Evolutionary conservation across 2,329 filamentous ascomycete species (phyloP).

Genomic region (Aspergillus fructus): DNA sequence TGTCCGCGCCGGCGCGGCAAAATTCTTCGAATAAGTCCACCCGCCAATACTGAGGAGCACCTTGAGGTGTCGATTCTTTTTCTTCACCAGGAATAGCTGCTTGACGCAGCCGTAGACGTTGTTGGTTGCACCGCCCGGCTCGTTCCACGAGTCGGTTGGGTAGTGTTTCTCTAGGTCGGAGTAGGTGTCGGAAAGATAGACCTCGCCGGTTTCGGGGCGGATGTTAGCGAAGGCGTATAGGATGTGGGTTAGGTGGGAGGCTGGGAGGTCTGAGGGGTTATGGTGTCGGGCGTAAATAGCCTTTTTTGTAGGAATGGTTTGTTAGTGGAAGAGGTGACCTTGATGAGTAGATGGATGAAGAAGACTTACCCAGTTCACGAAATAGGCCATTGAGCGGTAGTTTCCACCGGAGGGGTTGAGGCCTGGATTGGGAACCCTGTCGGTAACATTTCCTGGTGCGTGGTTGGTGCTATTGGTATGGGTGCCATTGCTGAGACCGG

Average conservation of each 20-base stretch:
- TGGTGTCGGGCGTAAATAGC: slow-evolving; percentile 85
- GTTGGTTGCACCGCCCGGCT: slow-evolving; percentile 51
- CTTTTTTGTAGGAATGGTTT: slow-evolving; percentile 35
- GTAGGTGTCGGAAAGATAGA: slow-evolving; percentile 69
- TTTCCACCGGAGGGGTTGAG: neutral
- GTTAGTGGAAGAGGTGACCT: neutral
- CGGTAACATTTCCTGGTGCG: neutral
- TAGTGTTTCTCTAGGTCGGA: slow-evolving; percentile 71
- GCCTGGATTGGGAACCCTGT: neutral
- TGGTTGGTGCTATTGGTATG: neutral
- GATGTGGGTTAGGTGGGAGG: slow-evolving; percentile 79
- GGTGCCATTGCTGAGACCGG: neutral
- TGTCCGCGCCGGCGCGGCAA: slow-evolving; percentile 64
- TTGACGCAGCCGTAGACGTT: slow-evolving; percentile 78
- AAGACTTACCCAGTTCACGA: slow-evolving; percentile 44
- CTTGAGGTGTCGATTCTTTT: slow-evolving; percentile 73
- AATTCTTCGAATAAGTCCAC: slow-evolving; percentile 75
- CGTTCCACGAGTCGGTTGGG: slow-evolving; percentile 63
- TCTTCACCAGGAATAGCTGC: slow-evolving; percentile 74
- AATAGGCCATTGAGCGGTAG: slow-evolving; percentile 42
- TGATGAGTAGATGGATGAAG: neutral
- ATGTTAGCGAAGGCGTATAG: slow-evolving; percentile 92
- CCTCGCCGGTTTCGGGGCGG: slow-evolving; percentile 73
- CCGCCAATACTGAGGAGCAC: slow-evolving; percentile 80
- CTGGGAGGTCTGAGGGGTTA: slow-evolving; percentile 79